Conservation (phyloP, 1,139 yeast species). For the Protomyces arabidopsidicola region DNA sequence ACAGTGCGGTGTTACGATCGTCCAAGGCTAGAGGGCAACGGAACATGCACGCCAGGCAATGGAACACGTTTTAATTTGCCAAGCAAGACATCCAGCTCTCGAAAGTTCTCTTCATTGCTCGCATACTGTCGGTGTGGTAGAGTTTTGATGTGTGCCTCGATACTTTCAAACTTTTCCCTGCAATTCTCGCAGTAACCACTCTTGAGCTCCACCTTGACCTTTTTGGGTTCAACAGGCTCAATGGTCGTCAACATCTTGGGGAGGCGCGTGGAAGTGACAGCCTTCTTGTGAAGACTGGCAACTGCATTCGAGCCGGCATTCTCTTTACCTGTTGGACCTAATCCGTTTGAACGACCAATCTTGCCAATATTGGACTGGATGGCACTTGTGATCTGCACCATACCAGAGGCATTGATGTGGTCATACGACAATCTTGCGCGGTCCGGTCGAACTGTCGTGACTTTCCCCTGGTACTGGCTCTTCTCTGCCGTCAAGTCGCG, state of each 20-base stretch:
- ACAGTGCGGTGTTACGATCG: no score
- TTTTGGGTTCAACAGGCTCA: constrained; percentile 16
- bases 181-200: constrained; percentile 92
- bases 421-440: constrained; percentile 4
- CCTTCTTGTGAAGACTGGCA: constrained; percentile 20
- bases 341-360: constrained; percentile 4
- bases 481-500: constrained; percentile 44
- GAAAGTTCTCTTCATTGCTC: constrained; percentile 62
- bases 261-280: constrained; percentile 8
- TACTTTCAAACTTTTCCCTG: constrained; percentile 73
- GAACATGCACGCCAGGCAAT: neutral
- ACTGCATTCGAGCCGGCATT: constrained; percentile 7
- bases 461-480: constrained; percentile 37
- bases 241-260: constrained; percentile 3
- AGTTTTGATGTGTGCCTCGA: constrained; percentile 68
- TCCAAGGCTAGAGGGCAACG: no score
- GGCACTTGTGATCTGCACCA: constrained; percentile 20
- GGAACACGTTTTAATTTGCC: constrained; percentile 43
- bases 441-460: constrained; percentile 28
- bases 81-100: constrained; percentile 68
- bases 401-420: constrained; percentile 23
- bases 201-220: constrained; percentile 29
- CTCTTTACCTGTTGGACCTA: constrained; percentile 12
- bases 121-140: constrained; percentile 81
- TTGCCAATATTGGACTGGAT: constrained; percentile 20